A percentile compares a stretch with the other conserved stretches of the same genome.
Conservation (phyloP, 169 alveolate genomes). For the Babesia caballi region DNA sequence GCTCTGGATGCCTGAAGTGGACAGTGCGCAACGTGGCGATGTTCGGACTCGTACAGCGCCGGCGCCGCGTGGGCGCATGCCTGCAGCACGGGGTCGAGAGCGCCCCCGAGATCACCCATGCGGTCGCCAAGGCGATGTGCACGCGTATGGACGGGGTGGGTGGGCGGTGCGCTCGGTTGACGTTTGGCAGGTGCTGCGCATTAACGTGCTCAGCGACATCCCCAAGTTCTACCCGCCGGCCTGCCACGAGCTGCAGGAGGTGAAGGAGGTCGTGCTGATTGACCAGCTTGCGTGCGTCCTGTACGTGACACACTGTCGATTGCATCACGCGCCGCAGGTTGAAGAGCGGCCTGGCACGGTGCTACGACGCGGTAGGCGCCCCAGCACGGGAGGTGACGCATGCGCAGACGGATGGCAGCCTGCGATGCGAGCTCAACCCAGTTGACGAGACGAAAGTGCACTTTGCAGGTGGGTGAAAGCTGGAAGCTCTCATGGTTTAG, state of each 20-base stretch:
- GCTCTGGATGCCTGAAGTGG: background rate
- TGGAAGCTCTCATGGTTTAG: conserved; percentile 23
- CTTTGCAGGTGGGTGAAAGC: conserved; percentile 33
- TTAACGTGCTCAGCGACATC: conserved; percentile 63
- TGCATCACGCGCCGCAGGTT: background rate
- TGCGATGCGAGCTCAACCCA: conserved; percentile 56
- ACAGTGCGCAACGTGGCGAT: background rate
- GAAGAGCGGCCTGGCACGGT: conserved; percentile 69
- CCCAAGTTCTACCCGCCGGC: conserved; percentile 51
- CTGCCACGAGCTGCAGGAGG: conserved; percentile 54
- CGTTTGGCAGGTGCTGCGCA: conserved; percentile 40
- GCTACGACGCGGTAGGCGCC: conserved; percentile 59
- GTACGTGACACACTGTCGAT: background rate
- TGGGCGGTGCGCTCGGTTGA: conserved; percentile 14
- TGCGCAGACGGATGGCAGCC: conserved; percentile 48
- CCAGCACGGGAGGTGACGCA: conserved; percentile 13
- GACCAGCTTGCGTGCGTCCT: conserved; percentile 69
- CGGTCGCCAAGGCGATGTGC: conserved; percentile 25
- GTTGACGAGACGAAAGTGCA: conserved; percentile 13
- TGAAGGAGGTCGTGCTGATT: conserved; percentile 70
- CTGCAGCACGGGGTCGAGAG: conserved; percentile 40
- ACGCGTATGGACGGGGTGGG: conserved; percentile 41
- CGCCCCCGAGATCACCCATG: background rate
- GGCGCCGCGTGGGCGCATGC: conserved; percentile 27
- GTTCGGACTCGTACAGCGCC: background rate